Evolutionary conservation across 257 asterid species (phyloP), one percentile per base, ranked within the genome.

Genomic region (Ilex asprella): DNA sequence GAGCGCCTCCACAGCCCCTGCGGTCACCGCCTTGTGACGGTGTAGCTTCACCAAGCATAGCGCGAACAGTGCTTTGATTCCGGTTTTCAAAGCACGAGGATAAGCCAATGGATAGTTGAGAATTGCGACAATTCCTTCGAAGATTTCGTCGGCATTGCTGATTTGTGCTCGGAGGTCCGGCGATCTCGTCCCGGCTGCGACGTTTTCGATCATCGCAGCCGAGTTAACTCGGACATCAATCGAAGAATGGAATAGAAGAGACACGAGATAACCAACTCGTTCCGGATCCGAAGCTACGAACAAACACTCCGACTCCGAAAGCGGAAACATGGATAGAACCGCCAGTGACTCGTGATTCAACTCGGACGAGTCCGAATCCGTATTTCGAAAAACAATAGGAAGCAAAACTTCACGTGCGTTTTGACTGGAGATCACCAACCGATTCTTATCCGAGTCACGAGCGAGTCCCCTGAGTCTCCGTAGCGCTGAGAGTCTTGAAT

Each of bases 371-470:
- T 70, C 69, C 8, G 80, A 63, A 5, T 31, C 75, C 13, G 71
- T 61, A 50, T 63, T 70, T 4, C 78, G 71, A 44, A 92, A 92
- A 16, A 70, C 69, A 55, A 89, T 15, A 16, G 88, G 54, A 0
- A 92, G 70, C 60, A 92, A 60, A 65, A 83, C 50, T 84, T 74
- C 84, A 5, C 84, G 76, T 16, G 80, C 91, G 29, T 81, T 81
- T 10, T 31, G 76, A 0, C 82, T 82, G 0, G 81, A 80, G 56
- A 92, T 89, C 12, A 92, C 86, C 1, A 83, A 69, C 12, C 95
- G 82, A 55, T 87, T 92, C 78, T 85, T 92, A 10, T 92, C 99
- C 60, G 97, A 92, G 58, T 89, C 97, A 35, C 91, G 86, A 58
- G 94, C 95, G 31, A 89, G 75, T 2, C 80, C 95, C 47, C 88